phyloP scores from a whole-genome alignment of 352 stramenopile genomes.

The Phytopythium kandeliae region DNA sequence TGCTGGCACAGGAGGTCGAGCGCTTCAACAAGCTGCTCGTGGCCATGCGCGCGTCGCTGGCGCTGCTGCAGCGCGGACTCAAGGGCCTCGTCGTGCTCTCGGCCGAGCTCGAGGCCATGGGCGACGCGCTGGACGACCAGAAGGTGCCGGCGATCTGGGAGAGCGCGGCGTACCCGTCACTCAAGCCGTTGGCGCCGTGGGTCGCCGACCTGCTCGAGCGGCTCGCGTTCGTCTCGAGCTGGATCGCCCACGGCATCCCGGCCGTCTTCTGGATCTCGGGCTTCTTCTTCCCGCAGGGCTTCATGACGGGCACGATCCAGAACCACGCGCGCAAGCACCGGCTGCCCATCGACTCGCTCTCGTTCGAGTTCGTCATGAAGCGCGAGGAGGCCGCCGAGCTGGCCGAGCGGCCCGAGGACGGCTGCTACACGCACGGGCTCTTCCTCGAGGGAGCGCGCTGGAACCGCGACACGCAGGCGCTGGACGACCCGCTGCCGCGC shows the following conservation, averaged over 20 bases:
- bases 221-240: conserved; percentile 61
- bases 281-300: conserved; percentile 92
- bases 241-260: conserved; percentile 73
- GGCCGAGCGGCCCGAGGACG: conserved; percentile 44
- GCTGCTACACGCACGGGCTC: conserved; percentile 89
- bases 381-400: conserved; percentile 48
- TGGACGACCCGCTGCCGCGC: conserved; percentile 88
- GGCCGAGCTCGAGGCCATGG: conserved; percentile 81
- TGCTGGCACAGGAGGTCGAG: conserved; percentile 86
- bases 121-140: conserved; percentile 82
- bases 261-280: conserved; percentile 88
- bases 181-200: conserved; percentile 87
- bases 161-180: conserved; percentile 84
- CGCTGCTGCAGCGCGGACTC: conserved; percentile 63
- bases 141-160: conserved; percentile 88
- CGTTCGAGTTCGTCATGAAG: conserved; percentile 87
- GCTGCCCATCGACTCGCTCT: conserved; percentile 90
- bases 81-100: conserved; percentile 86
- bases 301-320: conserved; percentile 90
- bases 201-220: conserved; percentile 84
- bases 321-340: conserved; percentile 89
- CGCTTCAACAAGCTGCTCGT: conserved; percentile 78
- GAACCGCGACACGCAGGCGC: conserved; percentile 63
- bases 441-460: conserved; percentile 91
- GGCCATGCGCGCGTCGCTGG: conserved; percentile 61